Evolutionary conservation across 2,329 filamentous ascomycete genomes (phyloP).

Genomic region (Tetracladium maxilliforme): DNA sequence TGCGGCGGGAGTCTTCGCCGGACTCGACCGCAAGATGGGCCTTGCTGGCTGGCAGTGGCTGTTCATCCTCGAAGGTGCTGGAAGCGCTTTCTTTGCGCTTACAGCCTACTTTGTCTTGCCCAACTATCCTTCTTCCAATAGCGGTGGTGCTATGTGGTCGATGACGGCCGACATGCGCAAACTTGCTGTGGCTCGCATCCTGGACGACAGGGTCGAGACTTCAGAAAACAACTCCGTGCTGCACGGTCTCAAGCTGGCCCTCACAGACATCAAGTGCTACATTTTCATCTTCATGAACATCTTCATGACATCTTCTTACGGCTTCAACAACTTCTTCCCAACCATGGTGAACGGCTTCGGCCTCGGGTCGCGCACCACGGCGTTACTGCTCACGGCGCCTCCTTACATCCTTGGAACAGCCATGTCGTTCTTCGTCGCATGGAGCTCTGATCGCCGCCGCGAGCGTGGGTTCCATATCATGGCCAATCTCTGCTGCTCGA

Average conservation of each 20-base stretch:
- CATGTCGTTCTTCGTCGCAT: conserved; percentile 5
- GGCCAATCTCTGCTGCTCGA: conserved; percentile 3
- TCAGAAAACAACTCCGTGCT: not conserved
- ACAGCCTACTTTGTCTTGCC: not conserved
- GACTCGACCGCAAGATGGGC: conserved; percentile 1
- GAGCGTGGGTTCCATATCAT: conserved; percentile 8
- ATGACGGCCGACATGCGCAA: not conserved
- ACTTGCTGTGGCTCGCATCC: conserved; percentile 1
- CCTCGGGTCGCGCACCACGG: conserved; percentile 5
- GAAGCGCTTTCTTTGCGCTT: conserved; percentile 1
- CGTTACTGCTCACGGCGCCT: conserved; percentile 2
- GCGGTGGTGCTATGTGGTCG: not conserved
- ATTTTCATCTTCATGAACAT: too few species aligned
- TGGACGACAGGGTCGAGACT: not conserved
- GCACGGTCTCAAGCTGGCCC: conserved; percentile 2
- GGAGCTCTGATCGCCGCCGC: conserved; percentile 6
- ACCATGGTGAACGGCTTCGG: conserved; percentile 7
- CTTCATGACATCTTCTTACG: too few species aligned
- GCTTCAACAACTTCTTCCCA: conserved; percentile 20
- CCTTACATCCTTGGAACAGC: conserved; percentile 2
- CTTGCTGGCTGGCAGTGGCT: conserved; percentile 3
- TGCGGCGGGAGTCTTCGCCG: not conserved
- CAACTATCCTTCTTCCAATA: not conserved
- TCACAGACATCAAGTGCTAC: too few species aligned
- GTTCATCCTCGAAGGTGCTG: conserved; percentile 4